These are phyloP conservation scores for Amanita jacksonii DNA, from an alignment of 768 basidiomycete species.

Conservation along the genomic window DNA sequence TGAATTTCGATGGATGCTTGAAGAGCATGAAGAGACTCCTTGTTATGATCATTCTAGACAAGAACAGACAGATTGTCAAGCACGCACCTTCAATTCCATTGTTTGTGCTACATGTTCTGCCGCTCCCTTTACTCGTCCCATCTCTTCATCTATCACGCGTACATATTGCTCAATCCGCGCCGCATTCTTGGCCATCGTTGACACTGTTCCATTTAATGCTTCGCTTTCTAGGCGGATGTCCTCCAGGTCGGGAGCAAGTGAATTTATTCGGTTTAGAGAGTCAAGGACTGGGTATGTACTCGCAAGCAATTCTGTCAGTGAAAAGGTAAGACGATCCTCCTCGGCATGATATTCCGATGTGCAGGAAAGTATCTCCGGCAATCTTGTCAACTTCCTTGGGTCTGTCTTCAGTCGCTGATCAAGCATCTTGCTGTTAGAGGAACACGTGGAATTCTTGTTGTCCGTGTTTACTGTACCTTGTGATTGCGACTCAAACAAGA, in stretches of 20 bases:
- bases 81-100: slow-evolving; percentile 82
- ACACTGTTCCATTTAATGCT: slow-evolving; percentile 47
- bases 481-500: no score
- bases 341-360: slow-evolving; percentile 19
- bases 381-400: slow-evolving; percentile 42
- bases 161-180: slow-evolving; percentile 91
- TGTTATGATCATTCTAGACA: slow-evolving; percentile 8
- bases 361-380: slow-evolving; percentile 49
- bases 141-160: slow-evolving; percentile 83
- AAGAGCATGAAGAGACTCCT: slow-evolving; percentile 32
- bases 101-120: slow-evolving; percentile 89
- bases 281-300: slow-evolving; percentile 53
- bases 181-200: slow-evolving; percentile 67
- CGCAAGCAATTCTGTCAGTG: slow-evolving; percentile 62
- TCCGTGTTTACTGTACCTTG: neutral
- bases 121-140: slow-evolving; percentile 81
- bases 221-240: slow-evolving; percentile 49
- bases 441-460: neutral
- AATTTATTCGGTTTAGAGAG: slow-evolving; percentile 53
- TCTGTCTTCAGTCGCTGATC: no score
- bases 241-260: slow-evolving; percentile 54
- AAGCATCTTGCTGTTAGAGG: no score
- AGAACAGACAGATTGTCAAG: neutral
- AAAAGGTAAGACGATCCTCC: slow-evolving; percentile 67
- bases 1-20: slow-evolving; percentile 74